phyloP scores from a whole-genome alignment of 176 grass and related monocot genomes.

The Areca catechu region DNA sequence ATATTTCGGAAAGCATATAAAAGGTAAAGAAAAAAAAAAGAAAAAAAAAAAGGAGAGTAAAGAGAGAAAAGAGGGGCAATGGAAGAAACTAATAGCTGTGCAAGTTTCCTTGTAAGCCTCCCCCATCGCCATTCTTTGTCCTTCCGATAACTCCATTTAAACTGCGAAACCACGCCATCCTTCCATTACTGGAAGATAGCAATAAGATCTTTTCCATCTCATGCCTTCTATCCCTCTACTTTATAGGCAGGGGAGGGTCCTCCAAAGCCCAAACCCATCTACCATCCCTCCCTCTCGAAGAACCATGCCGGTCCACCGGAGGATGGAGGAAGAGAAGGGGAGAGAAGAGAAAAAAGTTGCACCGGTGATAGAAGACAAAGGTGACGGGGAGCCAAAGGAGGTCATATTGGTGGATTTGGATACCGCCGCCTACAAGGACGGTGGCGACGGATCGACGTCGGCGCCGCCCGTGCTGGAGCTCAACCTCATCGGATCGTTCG shows the following conservation, averaged over 20 bases:
- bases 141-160: not conserved
- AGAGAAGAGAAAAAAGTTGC: no score
- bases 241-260: not conserved
- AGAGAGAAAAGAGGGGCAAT: no score
- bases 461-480: not conserved
- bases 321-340: no score
- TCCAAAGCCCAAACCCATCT: no score
- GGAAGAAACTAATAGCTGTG: not conserved
- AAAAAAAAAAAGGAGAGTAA: not conserved
- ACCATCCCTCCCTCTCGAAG: no score
- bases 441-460: not conserved
- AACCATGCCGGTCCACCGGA: no score
- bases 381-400: not conserved
- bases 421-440: not conserved
- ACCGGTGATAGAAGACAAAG: no score
- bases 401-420: not conserved
- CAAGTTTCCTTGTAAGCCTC: slow-evolving; percentile 1
- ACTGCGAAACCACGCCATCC: not conserved
- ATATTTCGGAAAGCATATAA: not conserved
- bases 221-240: not conserved
- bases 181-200: slow-evolving; percentile 1
- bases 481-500: not conserved
- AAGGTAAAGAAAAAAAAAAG: not conserved
- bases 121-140: not conserved
- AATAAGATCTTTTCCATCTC: not conserved